Base-by-base conservation (phyloP, 495 filamentous ascomycete genomes). In the Haplographium delicatum region DNA sequence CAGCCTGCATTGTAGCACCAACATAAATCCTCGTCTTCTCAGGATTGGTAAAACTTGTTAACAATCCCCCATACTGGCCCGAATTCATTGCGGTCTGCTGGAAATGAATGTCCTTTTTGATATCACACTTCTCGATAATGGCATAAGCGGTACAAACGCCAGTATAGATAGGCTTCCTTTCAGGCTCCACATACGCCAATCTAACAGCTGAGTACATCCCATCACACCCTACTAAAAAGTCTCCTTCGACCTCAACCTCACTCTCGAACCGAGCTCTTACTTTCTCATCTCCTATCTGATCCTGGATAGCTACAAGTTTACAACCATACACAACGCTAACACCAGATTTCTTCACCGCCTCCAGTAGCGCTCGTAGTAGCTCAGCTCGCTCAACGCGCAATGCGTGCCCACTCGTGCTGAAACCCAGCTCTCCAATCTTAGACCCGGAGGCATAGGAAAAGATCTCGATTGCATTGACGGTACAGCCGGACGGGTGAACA, bases 131-230 rank as follows among this genome's bases (percentile, higher is more conserved):
- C 0, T 67, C 65, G 13, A 76, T 57, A 13, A 67, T 65, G n/a
- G 69, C 66, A 57, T 81, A 80, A n/a, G 76, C 64, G 44, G 75
- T 75, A 0, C 72, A 77, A 24, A 79, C 68, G 5, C 78, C 78
- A 0, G 75, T 79, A 57, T 84, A 84, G 23, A 72, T 65, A 5
- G 72, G 70, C 15, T 67, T 65, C 6, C 71, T 65, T 6, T 62
- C 62, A 0, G 72, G 70, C 50, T 80, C 77, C 26, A 84, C 70
- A 55, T 74, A 76, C 13, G 66, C 59, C 15, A 67, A 70, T 9
- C 81, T 73, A 8, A 75, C 70, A 15, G 68, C 67, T 1, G 79
- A 83, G 61, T 81, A 75, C n/a, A 83, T 78, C 4, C 81, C 81
- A 53, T 85, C 81, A 59, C 79, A 82, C 37, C 79, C 81, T 6